Conservation (phyloP, 2,329 filamentous ascomycete genomes). For the Cordyceps javanica region DNA sequence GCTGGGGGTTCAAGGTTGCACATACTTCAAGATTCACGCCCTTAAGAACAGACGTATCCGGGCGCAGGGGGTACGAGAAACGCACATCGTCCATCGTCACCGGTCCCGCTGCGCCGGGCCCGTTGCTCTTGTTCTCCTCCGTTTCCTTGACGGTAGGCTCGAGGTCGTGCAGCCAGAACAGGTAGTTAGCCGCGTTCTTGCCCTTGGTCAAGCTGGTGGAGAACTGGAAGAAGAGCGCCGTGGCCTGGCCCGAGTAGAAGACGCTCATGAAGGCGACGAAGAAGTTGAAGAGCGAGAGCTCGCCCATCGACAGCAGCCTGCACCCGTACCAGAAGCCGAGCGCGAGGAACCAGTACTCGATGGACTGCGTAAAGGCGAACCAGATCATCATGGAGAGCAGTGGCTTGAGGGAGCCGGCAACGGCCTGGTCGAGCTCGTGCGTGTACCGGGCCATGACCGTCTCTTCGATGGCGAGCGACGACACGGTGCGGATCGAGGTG, state of each 20-base stretch:
- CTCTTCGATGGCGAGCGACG: slow-evolving; percentile 32
- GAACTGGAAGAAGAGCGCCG: slow-evolving; percentile 37
- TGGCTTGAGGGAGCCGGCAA: slow-evolving; percentile 22
- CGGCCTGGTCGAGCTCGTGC: slow-evolving; percentile 22
- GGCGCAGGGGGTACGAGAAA: slow-evolving; percentile 55
- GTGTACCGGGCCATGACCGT: slow-evolving; percentile 28
- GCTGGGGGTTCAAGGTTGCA: slow-evolving; percentile 22
- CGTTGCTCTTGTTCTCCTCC: slow-evolving; percentile 30
- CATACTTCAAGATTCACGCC: slow-evolving; percentile 34
- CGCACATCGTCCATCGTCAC: slow-evolving; percentile 49
- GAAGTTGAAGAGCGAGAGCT: slow-evolving; percentile 47
- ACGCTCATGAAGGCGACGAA: slow-evolving; percentile 47
- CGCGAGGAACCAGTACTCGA: slow-evolving; percentile 33
- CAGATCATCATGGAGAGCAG: slow-evolving; percentile 29
- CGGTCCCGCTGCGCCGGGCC: slow-evolving; percentile 28
- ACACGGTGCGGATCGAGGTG: slow-evolving; percentile 38
- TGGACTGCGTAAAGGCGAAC: slow-evolving; percentile 31
- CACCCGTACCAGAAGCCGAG: slow-evolving; percentile 39
- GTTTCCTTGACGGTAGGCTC: slow-evolving; percentile 37
- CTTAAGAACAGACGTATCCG: slow-evolving; percentile 33
- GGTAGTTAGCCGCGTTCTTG: slow-evolving; percentile 42
- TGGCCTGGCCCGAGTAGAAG: slow-evolving; percentile 38
- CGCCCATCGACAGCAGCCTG: slow-evolving; percentile 31
- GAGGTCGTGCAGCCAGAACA: slow-evolving; percentile 40
- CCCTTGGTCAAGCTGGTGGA: slow-evolving; percentile 49